A percentile compares a stretch with the other conserved stretches of the same genome.
phyloP scores from a whole-genome alignment of 2,329 filamentous ascomycete genomes.

The Colletotrichum aenigma region DNA sequence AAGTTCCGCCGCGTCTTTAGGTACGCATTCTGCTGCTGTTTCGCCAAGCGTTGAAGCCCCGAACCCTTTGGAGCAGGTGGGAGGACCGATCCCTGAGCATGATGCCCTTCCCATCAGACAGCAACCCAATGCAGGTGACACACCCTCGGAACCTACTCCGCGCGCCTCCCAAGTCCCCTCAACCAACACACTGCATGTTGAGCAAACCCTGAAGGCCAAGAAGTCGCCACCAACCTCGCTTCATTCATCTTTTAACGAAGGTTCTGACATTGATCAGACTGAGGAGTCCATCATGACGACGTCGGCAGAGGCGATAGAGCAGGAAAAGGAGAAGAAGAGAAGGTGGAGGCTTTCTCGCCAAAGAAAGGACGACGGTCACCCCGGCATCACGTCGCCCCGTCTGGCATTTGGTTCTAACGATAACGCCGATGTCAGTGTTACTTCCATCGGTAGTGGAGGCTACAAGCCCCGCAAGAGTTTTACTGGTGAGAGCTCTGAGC shows the following conservation, averaged over 20 bases:
- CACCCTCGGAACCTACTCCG: slow-evolving; percentile 50
- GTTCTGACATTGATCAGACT: slow-evolving; percentile 77
- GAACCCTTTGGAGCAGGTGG: slow-evolving; percentile 49
- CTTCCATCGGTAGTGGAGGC: slow-evolving; percentile 69
- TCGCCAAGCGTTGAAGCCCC: slow-evolving; percentile 51
- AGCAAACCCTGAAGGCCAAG: slow-evolving; percentile 62
- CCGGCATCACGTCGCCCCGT: slow-evolving; percentile 47
- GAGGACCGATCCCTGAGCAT: slow-evolving; percentile 17
- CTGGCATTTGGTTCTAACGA: slow-evolving; percentile 63
- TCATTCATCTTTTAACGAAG: slow-evolving; percentile 79
- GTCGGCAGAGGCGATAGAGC: slow-evolving; percentile 38
- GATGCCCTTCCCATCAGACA: background rate
- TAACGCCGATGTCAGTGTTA: slow-evolving; percentile 69
- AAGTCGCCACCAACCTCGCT: slow-evolving; percentile 79
- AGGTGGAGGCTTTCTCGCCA: slow-evolving; percentile 75
- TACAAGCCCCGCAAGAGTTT: slow-evolving; percentile 53
- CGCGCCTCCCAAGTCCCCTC: slow-evolving; percentile 51
- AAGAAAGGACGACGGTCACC: slow-evolving; percentile 58
- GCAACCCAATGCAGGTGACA: background rate
- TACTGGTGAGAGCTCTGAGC: slow-evolving; percentile 56
- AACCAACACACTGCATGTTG: slow-evolving; percentile 46
- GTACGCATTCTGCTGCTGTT: slow-evolving; percentile 42
- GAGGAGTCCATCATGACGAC: slow-evolving; percentile 56
- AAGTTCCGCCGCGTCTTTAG: slow-evolving; percentile 82
- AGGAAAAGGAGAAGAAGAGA: slow-evolving; percentile 72